Evolutionary conservation across 192 early-diverging fungal genomes (phyloP).

Genomic region (Umbelopsis ramanniana): DNA sequence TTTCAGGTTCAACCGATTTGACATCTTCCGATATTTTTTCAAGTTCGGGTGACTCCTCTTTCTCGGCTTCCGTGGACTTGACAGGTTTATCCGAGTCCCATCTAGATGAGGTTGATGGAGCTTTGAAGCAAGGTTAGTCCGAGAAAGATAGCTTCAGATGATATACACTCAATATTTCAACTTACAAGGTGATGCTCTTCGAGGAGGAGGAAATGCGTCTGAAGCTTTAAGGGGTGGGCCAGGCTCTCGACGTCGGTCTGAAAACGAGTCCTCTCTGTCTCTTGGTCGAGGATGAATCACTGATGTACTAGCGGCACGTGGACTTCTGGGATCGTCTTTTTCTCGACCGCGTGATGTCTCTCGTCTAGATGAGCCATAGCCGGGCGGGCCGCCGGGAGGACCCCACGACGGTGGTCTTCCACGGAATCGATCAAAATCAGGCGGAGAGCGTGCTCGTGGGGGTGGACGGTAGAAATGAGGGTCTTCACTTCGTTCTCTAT

Average conservation of each 20-base stretch:
- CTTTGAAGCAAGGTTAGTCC: background rate
- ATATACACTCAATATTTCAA: background rate
- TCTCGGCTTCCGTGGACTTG: background rate
- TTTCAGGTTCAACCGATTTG: background rate
- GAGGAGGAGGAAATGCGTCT: background rate
- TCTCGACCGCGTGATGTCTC: conserved; percentile 13
- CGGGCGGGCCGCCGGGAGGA: conserved; percentile 2
- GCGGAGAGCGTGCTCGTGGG: conserved; percentile 3
- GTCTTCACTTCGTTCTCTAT: conserved; percentile 35
- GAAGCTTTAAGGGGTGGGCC: background rate
- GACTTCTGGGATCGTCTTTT: conserved; percentile 2
- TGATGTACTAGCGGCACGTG: background rate
- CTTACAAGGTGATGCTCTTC: conserved; percentile 3
- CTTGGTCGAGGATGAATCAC: background rate
- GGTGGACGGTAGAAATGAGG: conserved; percentile 40
- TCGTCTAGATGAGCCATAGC: background rate
- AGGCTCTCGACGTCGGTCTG: background rate
- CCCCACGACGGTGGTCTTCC: conserved; percentile 12
- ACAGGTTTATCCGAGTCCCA: background rate
- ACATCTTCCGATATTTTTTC: background rate
- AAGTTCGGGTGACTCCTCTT: background rate
- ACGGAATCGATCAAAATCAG: conserved; percentile 39
- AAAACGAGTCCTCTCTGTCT: conserved; percentile 1
- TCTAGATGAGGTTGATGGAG: background rate
- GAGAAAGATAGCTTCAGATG: background rate